Base-by-base conservation (phyloP, 495 filamentous ascomycete genomes). In the Letharia lupina region DNA sequence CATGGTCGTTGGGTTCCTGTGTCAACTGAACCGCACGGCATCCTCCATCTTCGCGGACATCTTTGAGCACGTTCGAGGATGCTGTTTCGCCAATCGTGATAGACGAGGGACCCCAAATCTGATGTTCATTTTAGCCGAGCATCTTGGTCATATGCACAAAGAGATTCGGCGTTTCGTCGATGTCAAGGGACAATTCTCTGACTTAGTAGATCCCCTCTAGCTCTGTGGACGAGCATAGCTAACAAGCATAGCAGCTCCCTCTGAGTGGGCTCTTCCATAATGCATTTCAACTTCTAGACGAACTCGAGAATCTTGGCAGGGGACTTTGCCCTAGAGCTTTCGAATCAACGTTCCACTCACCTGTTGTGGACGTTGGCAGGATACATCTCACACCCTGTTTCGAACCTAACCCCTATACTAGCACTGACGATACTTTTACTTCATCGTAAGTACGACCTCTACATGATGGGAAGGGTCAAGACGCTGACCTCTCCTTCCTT, bases 101-200 rank as follows among this genome's bases (percentile, higher is more conserved):
- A 41, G 40, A 31, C 59, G 42, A 42, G 40, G 60, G 20, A 61
- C 60, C n/a, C 60, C 44, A 47, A 35, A 45, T 15, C 31, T 61
- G 40, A 47, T 61, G 60, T 45, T 61, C 23, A 45, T 33, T 23
- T 44, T 61, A 23, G 31, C 60, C 41, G 33, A 61, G 44, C 6
- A 61, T 61, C 23, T 61, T 11, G 60, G 60, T 45, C 33, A 47
- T 12, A 61, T 61, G 40, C 60, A 61, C n/a, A 35, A 20, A n/a
- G 40, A 44, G 16, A 33, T 61, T 45, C 40, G 40, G 28, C 8
- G 0, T 61, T 47, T 61, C 20, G 18, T 44, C 13, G 44, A 28
- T 8, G n/a, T 12, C 31, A 33, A 10, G 40, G 60, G 13, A 7
- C 23, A 47, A 9, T 61, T 15, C 23, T 31, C 41, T 31, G 15